Base-by-base conservation (phyloP, 2,329 filamentous ascomycete species). In the Metarhizium anisopliae region DNA sequence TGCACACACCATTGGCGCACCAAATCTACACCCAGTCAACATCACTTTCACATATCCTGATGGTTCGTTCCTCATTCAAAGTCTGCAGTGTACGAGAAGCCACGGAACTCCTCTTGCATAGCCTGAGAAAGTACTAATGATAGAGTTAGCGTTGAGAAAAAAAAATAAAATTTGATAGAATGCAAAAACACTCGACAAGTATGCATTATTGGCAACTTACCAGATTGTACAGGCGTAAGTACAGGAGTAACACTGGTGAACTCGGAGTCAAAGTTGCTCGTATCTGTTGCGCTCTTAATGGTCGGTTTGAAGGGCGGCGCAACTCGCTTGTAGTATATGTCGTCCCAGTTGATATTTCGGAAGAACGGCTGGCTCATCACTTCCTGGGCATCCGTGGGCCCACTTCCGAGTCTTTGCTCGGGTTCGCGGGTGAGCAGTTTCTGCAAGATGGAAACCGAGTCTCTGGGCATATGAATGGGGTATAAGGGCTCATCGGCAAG, bases 291-390 rank as follows among this genome's bases (percentile, higher is more conserved):
- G 69, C 83, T 95, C 74, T 88, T 94, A 66, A 99, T 95, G 42
- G 84, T 83, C 18, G 94, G 94, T 71, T 92, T 73, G 77, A 96
- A 97, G 0, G 94, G 94, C 54, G 94, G 88, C 54, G 85, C 82
- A 20, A 96, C 84, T 40, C 90, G 84, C 83, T 97, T 99, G 75
- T 96, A 83, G 72, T 96, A 97, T 59, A 99, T 91, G 68, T 99
- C 94, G 62, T 99, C 94, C 94, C 94, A 99, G 74, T 94, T 95
- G 70, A 97, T 89, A 69, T 94, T 95, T 59, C 91, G 82, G 79
- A 99, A 99, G 79, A 99, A 99, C 1, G 94, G 90, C 71, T 99
- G 94, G 68, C 86, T 95, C 94, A 99, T 99, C 68, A 99, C 88
- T 73, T 99, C 94, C 72, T 97, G 92, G 3, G 94, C 94, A 73